Base-by-base conservation (phyloP, 1,139 yeast genomes). In the Nakaseomyces delphensis region DNA sequence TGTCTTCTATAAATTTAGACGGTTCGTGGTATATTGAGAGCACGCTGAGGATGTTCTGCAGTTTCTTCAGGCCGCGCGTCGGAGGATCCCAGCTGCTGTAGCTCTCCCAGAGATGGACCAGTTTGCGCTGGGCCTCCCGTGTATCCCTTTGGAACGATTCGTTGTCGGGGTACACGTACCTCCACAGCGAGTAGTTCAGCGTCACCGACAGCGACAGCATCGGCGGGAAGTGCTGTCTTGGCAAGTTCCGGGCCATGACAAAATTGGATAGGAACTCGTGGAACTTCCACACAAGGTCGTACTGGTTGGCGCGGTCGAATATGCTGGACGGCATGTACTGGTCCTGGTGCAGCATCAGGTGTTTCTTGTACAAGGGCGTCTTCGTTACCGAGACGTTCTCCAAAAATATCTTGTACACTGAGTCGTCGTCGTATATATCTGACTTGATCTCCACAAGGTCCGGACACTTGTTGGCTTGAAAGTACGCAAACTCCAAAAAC, bases 231-330 rank as follows among this genome's bases (percentile, higher is more conserved):
- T 46, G 45, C 21, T 51, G 56, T 7, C 36, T 40, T 2, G 65
- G 64, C 19, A 62, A 40, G 40, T 57, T 60, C 33, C 51, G 51
- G 13, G 60, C 35, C 15, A 44, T 48, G 19, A 55, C 47, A 33
- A 58, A 56, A 11, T 51, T 49, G 2, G 60, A 51, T 13, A 59
- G 43, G 16, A 53, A 52, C 43, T 60, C 64, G 41, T 60, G 64
- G 10, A 62, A 51, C 38, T 57, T 60, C 66, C 66, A 62, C 3
- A 62, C 65, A 29, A 62, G 45, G 40, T 61, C 62, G 41, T 59
- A 60, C 42, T 62, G 65, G 40, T 57, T 57, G 5, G 52, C 57
- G 2, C 56, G 51, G 23, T 54, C 54, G 15, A 56, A 44, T 9
- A 57, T 59, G 40, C 60, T 58, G 20, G 47, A 48, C 10, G 60